Percentiles rank a stretch among this genome's conserved stretches.
phyloP scores from a whole-genome alignment of 495 filamentous ascomycete genomes.

The Evansstolkia leycettana region DNA sequence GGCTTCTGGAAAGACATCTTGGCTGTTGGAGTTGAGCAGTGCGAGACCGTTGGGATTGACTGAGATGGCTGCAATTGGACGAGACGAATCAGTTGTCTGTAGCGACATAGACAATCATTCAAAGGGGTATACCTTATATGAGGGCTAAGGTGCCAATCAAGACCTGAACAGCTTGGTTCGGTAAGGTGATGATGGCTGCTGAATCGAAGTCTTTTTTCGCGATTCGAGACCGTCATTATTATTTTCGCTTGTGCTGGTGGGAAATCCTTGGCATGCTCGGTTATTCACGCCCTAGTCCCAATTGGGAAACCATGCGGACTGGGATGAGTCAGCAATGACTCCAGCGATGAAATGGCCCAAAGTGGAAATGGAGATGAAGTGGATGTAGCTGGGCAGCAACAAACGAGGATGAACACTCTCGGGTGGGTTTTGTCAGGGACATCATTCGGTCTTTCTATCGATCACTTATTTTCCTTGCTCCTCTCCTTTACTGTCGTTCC shows the following conservation, averaged over 20 bases:
- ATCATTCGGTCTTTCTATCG: not conserved
- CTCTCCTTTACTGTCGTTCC: not conserved
- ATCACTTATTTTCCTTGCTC: not conserved
- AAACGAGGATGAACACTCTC: too few relatives aligned
- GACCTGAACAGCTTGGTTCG: slow-evolving; percentile 55
- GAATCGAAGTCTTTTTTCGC: slow-evolving; percentile 10
- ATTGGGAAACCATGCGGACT: slow-evolving; percentile 5
- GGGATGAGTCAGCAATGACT: slow-evolving; percentile 14
- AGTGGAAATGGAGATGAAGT: not conserved
- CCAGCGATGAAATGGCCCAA: not conserved
- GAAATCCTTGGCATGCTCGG: slow-evolving; percentile 35
- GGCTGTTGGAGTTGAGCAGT: slow-evolving; percentile 19
- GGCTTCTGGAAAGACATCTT: slow-evolving; percentile 93
- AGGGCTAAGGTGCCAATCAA: slow-evolving; percentile 39
- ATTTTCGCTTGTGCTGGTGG: slow-evolving; percentile 17
- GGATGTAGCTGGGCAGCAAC: too few relatives aligned
- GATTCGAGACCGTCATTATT: not conserved
- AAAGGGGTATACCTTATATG: slow-evolving; percentile 11
- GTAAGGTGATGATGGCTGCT: slow-evolving; percentile 69
- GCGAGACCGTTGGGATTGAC: slow-evolving; percentile 14
- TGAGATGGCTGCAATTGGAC: slow-evolving; percentile 8
- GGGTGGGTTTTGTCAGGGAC: too few relatives aligned
- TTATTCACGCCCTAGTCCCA: slow-evolving; percentile 23
- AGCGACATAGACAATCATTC: slow-evolving; percentile 1
- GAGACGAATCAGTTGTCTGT: slow-evolving; percentile 1